Percentiles rank a stretch among this genome's conserved stretches.
These are phyloP conservation scores for Colletotrichum nymphaeae DNA, from an alignment of 2,329 filamentous ascomycete species.

Conservation along the genomic window DNA sequence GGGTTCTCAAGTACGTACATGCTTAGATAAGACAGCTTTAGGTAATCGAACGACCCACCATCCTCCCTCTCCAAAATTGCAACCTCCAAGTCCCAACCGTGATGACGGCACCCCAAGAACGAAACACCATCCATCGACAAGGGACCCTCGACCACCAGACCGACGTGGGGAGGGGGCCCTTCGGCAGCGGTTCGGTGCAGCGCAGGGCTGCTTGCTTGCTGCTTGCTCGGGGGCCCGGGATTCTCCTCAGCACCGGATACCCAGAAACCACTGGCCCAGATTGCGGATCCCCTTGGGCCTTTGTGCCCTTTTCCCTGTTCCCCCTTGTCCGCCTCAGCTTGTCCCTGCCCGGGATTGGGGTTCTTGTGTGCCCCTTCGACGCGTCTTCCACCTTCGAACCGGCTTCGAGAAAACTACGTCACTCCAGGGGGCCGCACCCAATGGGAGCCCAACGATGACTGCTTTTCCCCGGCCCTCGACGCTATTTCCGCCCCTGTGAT, in stretches of 20 bases:
- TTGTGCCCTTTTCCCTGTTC: neutral
- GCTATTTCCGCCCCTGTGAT: conserved; percentile 14
- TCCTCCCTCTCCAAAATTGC: neutral
- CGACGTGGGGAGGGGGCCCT: conserved; percentile 4
- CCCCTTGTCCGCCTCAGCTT: neutral
- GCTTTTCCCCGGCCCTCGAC: neutral
- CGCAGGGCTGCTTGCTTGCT: neutral
- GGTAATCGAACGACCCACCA: neutral
- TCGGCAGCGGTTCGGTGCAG: conserved; percentile 30
- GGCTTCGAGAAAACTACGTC: conserved; percentile 34
- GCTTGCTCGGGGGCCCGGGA: conserved; percentile 17
- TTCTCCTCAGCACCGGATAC: conserved; percentile 26
- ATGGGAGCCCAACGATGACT: conserved; percentile 6
- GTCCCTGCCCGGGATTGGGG: neutral
- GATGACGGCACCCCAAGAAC: neutral
- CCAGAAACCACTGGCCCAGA: conserved; percentile 29
- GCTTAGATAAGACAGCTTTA: neutral
- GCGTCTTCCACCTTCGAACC: conserved; percentile 15
- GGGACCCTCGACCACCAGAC: conserved; percentile 4
- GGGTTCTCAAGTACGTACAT: neutral
- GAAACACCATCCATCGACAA: conserved; percentile 7
- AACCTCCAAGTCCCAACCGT: neutral
- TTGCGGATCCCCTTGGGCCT: conserved; percentile 10
- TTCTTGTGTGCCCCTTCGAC: neutral
- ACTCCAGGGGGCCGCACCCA: conserved; percentile 13